Evolutionary conservation across 129 eudicot genomes (phyloP).

Genomic region (Artemisia tridentata): DNA sequence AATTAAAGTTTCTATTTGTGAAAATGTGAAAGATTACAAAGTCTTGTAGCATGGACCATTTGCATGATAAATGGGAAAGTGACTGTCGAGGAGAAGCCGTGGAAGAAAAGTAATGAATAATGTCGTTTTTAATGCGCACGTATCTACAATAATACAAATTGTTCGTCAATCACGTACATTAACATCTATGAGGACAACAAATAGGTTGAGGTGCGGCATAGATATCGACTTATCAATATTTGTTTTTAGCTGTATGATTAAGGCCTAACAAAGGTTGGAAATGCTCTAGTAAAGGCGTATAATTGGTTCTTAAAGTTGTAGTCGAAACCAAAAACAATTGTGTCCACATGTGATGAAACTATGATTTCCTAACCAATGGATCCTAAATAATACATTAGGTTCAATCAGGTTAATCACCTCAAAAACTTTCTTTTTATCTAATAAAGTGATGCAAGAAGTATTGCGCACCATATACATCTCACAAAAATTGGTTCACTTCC

Average conservation of each 20-base stretch:
- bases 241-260: neutral
- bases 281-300: neutral
- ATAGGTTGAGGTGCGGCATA: neutral
- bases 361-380: neutral
- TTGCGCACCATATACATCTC: neutral
- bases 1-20: neutral
- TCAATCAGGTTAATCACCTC: no score
- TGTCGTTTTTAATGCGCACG: neutral
- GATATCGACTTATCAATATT: neutral
- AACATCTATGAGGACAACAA: conserved; percentile 13
- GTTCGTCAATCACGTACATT: conserved; percentile 9
- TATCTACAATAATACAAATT: neutral
- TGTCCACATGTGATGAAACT: neutral
- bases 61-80: neutral
- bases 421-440: no score
- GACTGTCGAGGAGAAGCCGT: conserved; percentile 11
- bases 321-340: no score
- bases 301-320: neutral
- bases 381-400: neutral
- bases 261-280: conserved; percentile 6
- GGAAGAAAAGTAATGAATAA: conserved; percentile 14
- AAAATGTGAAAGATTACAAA: neutral
- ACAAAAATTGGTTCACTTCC: no score
- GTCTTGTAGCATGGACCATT: conserved; percentile 19
- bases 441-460: no score